Base-by-base conservation (phyloP, 2,329 filamentous ascomycete species). In the Phaeosphaeria sp. region DNA sequence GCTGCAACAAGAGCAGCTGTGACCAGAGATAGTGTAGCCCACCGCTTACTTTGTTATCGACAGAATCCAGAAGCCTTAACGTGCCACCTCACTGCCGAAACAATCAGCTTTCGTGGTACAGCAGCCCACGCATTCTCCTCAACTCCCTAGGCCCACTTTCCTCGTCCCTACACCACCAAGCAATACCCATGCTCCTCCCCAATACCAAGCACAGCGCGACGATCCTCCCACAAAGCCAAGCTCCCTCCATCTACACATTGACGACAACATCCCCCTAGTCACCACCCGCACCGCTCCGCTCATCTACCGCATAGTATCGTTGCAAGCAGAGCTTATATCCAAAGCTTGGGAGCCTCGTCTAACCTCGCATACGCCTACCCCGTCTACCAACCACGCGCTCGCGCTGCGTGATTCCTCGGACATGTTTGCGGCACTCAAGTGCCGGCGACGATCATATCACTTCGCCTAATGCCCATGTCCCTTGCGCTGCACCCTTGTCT, bases 371-470 rank as follows among this genome's bases (percentile, higher is more conserved):
- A 30, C 5, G 25, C 25, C 11, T 30, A 11, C 5, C 25, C 6
- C 20, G 27, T 3, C 47, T 49, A 20, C 49, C 49, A 51, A 51
- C 49, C 49, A 44, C 27, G 22, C 27, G 48, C 30, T 30, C n/a
- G 7, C 6, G 30, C 30, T 36, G 33, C 50, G 30, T 46, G 18
- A 13, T 18, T 8, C 13, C 13, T 53, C 50, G 50, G 42, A 6
- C 15, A 24, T 39, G 24, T 53, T n/a, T 20, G 17, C 49, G 39
- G 49, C 13, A 44, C 15, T 15, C 24, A 51, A 53, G 42, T 53
- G 50, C 50, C 50, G n/a, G 50, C 20, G 50, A 24, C 13, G 15
- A n/a, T 46, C 42, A 44, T 30, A 47, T 36, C 30, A 43, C 46
- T 33, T 46, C 27, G 11, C 15, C n/a, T 20, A 30, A 36, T 43